Base-by-base conservation (phyloP, 2,329 filamentous ascomycete genomes). In the Ilyonectria sp. region DNA sequence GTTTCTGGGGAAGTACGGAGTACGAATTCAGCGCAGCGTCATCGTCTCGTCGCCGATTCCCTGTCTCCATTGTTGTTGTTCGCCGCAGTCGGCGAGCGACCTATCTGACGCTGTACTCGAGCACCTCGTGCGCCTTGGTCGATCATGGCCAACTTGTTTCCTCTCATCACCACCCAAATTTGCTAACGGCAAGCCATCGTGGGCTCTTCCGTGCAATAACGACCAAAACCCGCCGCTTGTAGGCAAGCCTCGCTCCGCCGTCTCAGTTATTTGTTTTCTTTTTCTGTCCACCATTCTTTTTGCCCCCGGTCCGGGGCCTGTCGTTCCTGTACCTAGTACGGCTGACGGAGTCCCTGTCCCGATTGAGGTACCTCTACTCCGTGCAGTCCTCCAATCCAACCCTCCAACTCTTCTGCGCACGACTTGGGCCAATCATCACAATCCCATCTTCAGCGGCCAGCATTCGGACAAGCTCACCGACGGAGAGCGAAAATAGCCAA, bases 141-240 rank as follows among this genome's bases (percentile, higher is more conserved):
- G 21, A 54, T 31, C 15, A 31, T 35, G n/a, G 59, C 44, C 37
- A 31, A 54, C 43, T 21, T 37, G 17, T 47, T 44, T 52, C n/a
- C 43, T 53, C 33, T 26, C 43, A 37, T 50, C 23, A 33, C 50
- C 59, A 37, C 52, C 21, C 50, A 49, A 44, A n/a, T 56, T 62
- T 46, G 26, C 55, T 55, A 56, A 29, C 33, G 43, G 33, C 52
- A 56, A 40, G 52, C 58, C 58, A 44, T 61, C 50, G 49, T 61
- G 23, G 49, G 49, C 49, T 31, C 29, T 9, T 19, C 46, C 23
- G 23, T 21, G 50, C 29, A 46, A 54, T 53, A 47, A 19, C 43
- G 29, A 19, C 31, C 31, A 49, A 35, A 46, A 33, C 23, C 9
- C 29, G n/a, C 31, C 37, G 31, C n/a, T 19, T 6, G 19, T 21